Conservation (phyloP, 2,329 filamentous ascomycete genomes). For the Rhexocercosporidium sp. region DNA sequence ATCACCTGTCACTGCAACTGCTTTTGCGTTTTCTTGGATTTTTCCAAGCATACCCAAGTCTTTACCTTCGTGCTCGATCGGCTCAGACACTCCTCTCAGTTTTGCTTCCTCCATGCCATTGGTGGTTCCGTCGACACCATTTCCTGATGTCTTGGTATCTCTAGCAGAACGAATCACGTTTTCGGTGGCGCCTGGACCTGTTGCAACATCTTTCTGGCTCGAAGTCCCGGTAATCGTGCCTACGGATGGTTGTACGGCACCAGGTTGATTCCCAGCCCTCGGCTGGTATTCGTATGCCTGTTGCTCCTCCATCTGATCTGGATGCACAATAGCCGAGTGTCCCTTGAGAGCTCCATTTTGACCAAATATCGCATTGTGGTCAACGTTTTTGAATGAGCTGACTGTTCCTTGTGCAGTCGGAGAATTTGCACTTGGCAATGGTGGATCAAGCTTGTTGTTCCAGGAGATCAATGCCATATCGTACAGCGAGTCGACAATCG, state of each 20-base stretch:
- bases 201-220: slow-evolving; percentile 8
- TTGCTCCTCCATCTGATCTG: slow-evolving; percentile 21
- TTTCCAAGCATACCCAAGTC: slow-evolving; percentile 25
- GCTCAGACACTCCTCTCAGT: slow-evolving; percentile 11
- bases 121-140: slow-evolving; percentile 2
- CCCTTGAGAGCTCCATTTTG: slow-evolving; percentile 41
- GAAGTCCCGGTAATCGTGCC: background rate
- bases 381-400: slow-evolving; percentile 28
- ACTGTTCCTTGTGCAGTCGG: slow-evolving; percentile 50
- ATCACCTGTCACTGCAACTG: slow-evolving; percentile 33
- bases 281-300: slow-evolving; percentile 31
- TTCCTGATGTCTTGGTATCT: background rate
- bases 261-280: slow-evolving; percentile 27
- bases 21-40: slow-evolving; percentile 33
- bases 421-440: slow-evolving; percentile 59
- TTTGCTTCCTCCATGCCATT: slow-evolving; percentile 19
- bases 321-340: slow-evolving; percentile 32
- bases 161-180: slow-evolving; percentile 24
- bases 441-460: slow-evolving; percentile 65
- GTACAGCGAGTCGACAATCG: slow-evolving; percentile 77
- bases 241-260: background rate
- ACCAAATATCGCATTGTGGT: slow-evolving; percentile 39
- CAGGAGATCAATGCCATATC: slow-evolving; percentile 77
- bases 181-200: slow-evolving; percentile 30
- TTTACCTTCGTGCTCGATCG: slow-evolving; percentile 24